A percentile compares a stretch with the other conserved stretches of the same genome.
These are phyloP conservation scores for Aureobasidium vineae DNA, from an alignment of 2,329 filamentous ascomycete species.

Conservation along the genomic window DNA sequence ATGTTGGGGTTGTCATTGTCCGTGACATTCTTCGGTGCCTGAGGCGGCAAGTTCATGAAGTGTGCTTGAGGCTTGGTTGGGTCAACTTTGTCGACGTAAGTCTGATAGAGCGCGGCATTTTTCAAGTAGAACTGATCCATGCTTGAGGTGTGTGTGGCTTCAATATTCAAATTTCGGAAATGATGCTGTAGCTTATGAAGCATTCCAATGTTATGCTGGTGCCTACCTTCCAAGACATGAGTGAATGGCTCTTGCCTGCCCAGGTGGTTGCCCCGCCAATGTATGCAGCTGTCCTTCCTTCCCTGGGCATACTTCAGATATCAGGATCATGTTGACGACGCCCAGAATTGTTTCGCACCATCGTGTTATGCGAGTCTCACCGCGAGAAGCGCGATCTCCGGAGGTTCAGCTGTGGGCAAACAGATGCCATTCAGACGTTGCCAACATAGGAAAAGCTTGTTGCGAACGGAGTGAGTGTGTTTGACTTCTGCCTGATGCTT, in stretches of 20 bases:
- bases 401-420: neutral
- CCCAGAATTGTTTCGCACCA: neutral
- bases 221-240: neutral
- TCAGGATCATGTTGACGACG: neutral
- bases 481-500: neutral
- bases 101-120: neutral
- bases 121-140: constrained; percentile 6
- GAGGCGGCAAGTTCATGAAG: neutral
- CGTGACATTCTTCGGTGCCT: neutral
- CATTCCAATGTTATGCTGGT: neutral
- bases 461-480: neutral
- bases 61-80: neutral
- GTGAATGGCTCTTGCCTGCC: neutral
- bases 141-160: neutral
- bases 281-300: neutral
- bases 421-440: neutral
- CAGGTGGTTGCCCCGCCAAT: constrained; percentile 6
- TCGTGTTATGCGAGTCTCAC: neutral
- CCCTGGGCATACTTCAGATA: neutral
- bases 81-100: neutral
- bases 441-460: neutral
- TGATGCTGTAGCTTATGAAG: neutral
- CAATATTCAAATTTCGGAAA: neutral
- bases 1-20: neutral
- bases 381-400: neutral